Evolutionary conservation across 2,329 filamentous ascomycete genomes (phyloP), one percentile per base, ranked within the genome.

Genomic region (Paecilomyces dactylethromorphus): DNA sequence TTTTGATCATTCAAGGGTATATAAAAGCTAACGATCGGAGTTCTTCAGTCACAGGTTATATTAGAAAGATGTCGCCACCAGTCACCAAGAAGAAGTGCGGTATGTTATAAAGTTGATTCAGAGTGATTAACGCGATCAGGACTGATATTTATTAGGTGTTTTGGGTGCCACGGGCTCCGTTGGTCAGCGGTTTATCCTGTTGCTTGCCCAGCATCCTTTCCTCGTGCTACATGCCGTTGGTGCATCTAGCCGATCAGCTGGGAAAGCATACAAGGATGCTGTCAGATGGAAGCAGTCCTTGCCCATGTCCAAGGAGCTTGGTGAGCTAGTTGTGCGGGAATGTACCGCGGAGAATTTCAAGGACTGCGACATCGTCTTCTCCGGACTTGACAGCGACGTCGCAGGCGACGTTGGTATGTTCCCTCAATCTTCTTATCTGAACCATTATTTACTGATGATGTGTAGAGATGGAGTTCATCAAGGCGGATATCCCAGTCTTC

Each of bases 331-430:
- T 4, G 90, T 97, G 58, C 88, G 91, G 71, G 87, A 91, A 71
- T 97, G 94, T 80, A 88, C 80, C 69, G 85, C 94, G 0, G 84
- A 86, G 66, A 85, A 93, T 68, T 97, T 97, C 74, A 77, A 81
- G 61, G 92, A 96, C 73, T 97, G 94, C 76, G 93, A 97, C 67
- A 81, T 99, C 64, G 86, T 97, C 61, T 97, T 97, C 76, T 93
- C 89, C 62, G 94, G 94, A 3, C 81, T 97, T 62, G 93, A 97
- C 78, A 88, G 91, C 63, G 91, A 96, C 78, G 89, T 97, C 58
- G 94, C 94, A 45, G 92, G 92, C 56, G 90, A 96, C 26, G 89
- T 96, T 71, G 92, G 91, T 95, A 80, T 58, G 84, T 62, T 53
- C 13, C n/a, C 8, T 18, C 18, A 10, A 2, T 45, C 54, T 11